Evolutionary conservation across 176 grass and related monocot species (phyloP), one percentile per base, ranked within the genome.

Genomic region (Poa annua): DNA sequence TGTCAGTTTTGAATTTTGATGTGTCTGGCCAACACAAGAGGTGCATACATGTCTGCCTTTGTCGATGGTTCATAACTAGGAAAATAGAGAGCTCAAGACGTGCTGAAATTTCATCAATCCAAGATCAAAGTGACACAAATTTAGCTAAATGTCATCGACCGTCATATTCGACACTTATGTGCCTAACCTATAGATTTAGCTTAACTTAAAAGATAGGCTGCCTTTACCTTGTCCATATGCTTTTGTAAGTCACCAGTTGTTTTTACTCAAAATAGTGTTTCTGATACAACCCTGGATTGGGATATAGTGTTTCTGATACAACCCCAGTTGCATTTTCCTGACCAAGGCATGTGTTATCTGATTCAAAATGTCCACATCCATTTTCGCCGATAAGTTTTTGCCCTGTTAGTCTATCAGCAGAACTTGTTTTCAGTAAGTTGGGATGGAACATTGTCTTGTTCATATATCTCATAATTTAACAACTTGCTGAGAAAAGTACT

Each of bases 141-240:
- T 73, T 50, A 73, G 44, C 70, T 26, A 29, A 50, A 29, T 20
- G 39, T 45, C 39, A n/a, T 69, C 41, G n/a, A 69, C 19, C 1
- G n/a, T 42, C 20, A n/a, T 13, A 39, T 26, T 24, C 10, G 1
- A 14, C 12, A 45, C 26, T 26, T 72, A 26, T 25, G 29, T 73
- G 12, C 42, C 13, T 75, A 62, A 39, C 17, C 62, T 59, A 11
- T 55, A 82, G 16, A 69, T 48, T 77, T 82, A 77, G 25, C 35
- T 48, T 57, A 82, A 50, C 38, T 1, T 49, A 20, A 57, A 16
- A 15, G 33, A 14, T 41, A 52, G 39, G 12, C 6, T 78, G 15
- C 32, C 3, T 63, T 48, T 76, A 59, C 73, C 53, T 71, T 77
- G 42, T 78, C 39, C 72, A 14, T 44, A 57, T 9, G 3, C n/a